Conservation (phyloP, 257 asterid species). For the Solanum arcanum region DNA sequence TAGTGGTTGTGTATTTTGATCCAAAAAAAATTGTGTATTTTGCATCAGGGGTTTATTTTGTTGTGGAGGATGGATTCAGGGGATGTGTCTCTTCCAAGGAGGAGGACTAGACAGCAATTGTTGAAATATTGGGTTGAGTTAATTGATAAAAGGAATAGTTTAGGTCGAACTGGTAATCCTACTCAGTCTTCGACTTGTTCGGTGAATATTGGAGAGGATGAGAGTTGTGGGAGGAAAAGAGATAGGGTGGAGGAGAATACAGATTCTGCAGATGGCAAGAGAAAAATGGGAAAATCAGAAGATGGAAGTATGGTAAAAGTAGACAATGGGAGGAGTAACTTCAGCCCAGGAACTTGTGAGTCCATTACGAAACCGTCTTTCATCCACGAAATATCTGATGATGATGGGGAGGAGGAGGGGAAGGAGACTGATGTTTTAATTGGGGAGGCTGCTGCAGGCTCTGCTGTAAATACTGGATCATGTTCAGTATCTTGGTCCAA, state of each 20-base stretch:
- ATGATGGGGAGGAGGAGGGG: background rate
- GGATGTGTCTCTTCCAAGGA: background rate
- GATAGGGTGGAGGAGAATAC: background rate
- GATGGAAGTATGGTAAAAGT: background rate
- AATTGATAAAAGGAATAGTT: background rate
- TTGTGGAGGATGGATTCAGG: background rate
- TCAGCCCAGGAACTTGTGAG: background rate
- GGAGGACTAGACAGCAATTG: background rate
- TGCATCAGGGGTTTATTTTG: background rate
- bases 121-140: background rate
- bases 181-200: background rate
- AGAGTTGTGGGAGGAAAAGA: background rate
- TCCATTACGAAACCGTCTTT: background rate
- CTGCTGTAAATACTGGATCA: background rate
- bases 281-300: background rate
- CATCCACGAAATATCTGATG: background rate
- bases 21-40: background rate
- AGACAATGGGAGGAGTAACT: background rate
- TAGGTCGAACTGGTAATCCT: background rate
- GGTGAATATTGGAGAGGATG: background rate
- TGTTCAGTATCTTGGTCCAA: slow-evolving; percentile 3
- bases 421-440: background rate
- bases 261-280: background rate
- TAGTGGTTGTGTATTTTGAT: background rate
- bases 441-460: background rate